phyloP scores from a whole-genome alignment of 1,139 yeast species.

The Pichia sp. region DNA sequence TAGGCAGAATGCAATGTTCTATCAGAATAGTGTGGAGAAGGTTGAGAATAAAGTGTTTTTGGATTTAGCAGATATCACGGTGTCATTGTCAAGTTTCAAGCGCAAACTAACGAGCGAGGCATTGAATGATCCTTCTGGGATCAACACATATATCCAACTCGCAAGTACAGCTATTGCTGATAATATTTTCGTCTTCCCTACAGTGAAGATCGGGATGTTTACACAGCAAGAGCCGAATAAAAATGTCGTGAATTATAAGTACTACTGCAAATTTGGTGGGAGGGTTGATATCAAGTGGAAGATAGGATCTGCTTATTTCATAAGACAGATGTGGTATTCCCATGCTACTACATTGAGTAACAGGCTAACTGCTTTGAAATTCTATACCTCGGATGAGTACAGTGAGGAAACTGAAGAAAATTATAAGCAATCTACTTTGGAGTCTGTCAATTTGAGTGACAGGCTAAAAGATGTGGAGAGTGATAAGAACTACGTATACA shows the following conservation, averaged over 20 bases:
- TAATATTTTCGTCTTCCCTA: conserved; percentile 70
- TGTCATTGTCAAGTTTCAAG: conserved; percentile 54
- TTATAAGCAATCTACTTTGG: conserved; percentile 27
- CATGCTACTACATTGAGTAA: conserved; percentile 55
- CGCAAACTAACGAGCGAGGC: conserved; percentile 38
- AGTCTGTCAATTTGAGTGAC: conserved; percentile 40
- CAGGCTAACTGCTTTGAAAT: conserved; percentile 33
- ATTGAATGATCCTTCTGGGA: conserved; percentile 32
- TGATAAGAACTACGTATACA: conserved; percentile 51
- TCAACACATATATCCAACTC: conserved; percentile 47
- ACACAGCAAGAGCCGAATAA: conserved; percentile 51
- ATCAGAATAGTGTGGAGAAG: conserved; percentile 44
- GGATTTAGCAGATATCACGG: conserved; percentile 53
- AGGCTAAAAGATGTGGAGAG: conserved; percentile 58
- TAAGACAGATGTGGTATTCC: conserved; percentile 83
- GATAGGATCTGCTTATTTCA: conserved; percentile 83
- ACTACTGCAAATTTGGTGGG: conserved; percentile 73
- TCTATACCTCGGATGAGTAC: conserved; percentile 34
- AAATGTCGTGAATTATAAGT: conserved; percentile 56
- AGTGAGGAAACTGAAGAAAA: conserved; percentile 20
- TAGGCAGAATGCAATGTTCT: conserved; percentile 52
- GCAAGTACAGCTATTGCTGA: conserved; percentile 72
- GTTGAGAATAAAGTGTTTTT: conserved; percentile 41
- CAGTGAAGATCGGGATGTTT: conserved; percentile 66
- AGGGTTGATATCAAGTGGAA: conserved; percentile 92